Percentiles rank a stretch among this genome's conserved stretches.
These are phyloP conservation scores for Cochlearia excelsa DNA, from an alignment of 345 rosid species.

Conservation along the genomic window DNA sequence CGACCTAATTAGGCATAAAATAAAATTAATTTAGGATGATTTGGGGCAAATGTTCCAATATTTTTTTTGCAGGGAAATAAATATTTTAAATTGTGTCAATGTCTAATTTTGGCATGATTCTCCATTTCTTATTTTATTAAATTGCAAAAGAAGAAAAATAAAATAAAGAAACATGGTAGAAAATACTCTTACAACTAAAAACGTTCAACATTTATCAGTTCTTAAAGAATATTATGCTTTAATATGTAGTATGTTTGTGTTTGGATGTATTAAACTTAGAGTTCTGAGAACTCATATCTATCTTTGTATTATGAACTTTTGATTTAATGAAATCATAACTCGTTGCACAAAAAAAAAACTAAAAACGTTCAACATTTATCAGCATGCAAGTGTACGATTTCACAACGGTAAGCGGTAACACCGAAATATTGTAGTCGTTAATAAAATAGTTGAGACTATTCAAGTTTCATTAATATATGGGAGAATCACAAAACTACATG, in stretches of 20 bases:
- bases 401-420: neutral
- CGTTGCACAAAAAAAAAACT: too few relatives aligned
- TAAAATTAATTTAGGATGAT: neutral
- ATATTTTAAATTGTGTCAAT: neutral
- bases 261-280: too few relatives aligned
- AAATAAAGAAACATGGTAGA: neutral
- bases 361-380: neutral
- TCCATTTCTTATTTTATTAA: neutral
- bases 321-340: too few relatives aligned
- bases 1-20: slow-evolving; percentile 12
- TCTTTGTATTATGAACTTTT: too few relatives aligned
- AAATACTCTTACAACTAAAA: neutral
- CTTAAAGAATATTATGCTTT: too few relatives aligned
- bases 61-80: neutral
- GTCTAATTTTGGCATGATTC: neutral
- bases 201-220: neutral
- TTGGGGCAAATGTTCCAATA: neutral
- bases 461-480: neutral
- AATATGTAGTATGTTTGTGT: too few relatives aligned
- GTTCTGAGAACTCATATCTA: too few relatives aligned
- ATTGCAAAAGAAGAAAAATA: neutral
- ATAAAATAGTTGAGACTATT: neutral
- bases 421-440: neutral
- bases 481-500: too few relatives aligned
- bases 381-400: neutral